Percentiles rank a stretch among this genome's conserved stretches.
phyloP scores from a whole-genome alignment of 2,329 filamentous ascomycete genomes.

The Ophiostoma tasmaniense region DNA sequence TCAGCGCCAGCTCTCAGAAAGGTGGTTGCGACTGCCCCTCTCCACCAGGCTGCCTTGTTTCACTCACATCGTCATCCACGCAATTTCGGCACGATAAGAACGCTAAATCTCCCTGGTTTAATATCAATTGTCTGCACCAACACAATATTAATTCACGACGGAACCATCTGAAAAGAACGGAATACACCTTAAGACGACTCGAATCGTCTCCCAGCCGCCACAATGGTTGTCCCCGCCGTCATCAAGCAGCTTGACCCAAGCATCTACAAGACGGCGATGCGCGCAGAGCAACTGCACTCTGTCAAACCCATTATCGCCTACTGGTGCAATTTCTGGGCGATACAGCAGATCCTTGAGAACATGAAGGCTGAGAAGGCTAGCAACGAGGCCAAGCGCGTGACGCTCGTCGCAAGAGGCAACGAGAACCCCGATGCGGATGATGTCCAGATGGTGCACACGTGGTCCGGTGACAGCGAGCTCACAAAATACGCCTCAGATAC shows the following conservation, averaged over 20 bases:
- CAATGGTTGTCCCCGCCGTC: constrained; percentile 66
- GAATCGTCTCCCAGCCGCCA: constrained; percentile 17
- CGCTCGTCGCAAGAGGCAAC: background rate
- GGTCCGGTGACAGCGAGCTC: constrained; percentile 58
- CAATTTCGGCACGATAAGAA: background rate
- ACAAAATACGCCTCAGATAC: constrained; percentile 88
- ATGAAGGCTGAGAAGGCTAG: background rate
- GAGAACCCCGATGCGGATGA: background rate
- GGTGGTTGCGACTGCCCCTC: background rate
- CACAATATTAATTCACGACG: background rate
- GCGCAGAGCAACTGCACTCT: constrained; percentile 74
- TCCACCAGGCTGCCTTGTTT: constrained; percentile 6
- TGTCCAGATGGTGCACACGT: constrained; percentile 43
- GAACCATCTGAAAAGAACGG: background rate
- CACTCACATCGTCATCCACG: background rate
- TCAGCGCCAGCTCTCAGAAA: background rate
- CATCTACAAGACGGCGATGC: constrained; percentile 61
- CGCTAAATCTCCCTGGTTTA: background rate
- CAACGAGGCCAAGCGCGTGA: background rate
- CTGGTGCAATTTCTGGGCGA: constrained; percentile 92
- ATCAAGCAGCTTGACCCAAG: constrained; percentile 75
- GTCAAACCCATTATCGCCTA: constrained; percentile 85
- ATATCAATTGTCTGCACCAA: background rate
- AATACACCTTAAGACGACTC: background rate
- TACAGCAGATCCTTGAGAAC: constrained; percentile 70